These are phyloP conservation scores for Aspergillus fijiensis DNA, from an alignment of 2,329 filamentous ascomycete species.

Conservation along the genomic window DNA sequence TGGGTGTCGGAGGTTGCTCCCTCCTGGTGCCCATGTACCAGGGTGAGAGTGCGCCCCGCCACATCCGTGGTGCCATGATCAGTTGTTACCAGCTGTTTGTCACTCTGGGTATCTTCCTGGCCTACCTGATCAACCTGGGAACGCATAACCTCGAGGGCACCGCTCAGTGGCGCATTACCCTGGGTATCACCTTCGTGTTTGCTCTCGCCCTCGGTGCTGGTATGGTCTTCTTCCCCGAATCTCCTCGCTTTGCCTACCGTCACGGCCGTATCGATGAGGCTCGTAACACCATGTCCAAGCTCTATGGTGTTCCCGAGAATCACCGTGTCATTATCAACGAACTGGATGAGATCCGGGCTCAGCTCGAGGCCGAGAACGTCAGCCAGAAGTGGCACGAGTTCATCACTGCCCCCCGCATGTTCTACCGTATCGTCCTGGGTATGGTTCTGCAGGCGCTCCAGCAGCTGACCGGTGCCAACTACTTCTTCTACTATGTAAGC, in stretches of 20 bases:
- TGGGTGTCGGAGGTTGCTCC: constrained; percentile 47
- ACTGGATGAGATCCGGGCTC: constrained; percentile 56
- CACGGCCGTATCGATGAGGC: constrained; percentile 54
- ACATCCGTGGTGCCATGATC: constrained; percentile 49
- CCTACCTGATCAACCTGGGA: constrained; percentile 48
- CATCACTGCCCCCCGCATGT: constrained; percentile 48
- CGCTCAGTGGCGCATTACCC: constrained; percentile 52
- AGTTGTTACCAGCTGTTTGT: constrained; percentile 51
- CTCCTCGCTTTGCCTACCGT: constrained; percentile 59
- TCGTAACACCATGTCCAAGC: constrained; percentile 52
- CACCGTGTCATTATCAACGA: constrained; percentile 55
- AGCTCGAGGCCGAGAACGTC: constrained; percentile 54
- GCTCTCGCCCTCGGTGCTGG: constrained; percentile 55
- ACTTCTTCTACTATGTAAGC: constrained; percentile 56
- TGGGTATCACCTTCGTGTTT: constrained; percentile 60
- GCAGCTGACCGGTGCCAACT: constrained; percentile 48
- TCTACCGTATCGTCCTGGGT: constrained; percentile 45
- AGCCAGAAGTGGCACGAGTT: constrained; percentile 44
- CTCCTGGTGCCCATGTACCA: constrained; percentile 50
- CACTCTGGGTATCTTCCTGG: constrained; percentile 49
- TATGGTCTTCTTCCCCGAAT: constrained; percentile 58
- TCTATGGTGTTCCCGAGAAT: constrained; percentile 56
- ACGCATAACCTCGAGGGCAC: constrained; percentile 41
- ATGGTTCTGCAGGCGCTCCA: constrained; percentile 46
- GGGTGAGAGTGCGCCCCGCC: constrained; percentile 47